Conservation (phyloP, 768 basidiomycete species). For the Filobasidium wieringae region DNA sequence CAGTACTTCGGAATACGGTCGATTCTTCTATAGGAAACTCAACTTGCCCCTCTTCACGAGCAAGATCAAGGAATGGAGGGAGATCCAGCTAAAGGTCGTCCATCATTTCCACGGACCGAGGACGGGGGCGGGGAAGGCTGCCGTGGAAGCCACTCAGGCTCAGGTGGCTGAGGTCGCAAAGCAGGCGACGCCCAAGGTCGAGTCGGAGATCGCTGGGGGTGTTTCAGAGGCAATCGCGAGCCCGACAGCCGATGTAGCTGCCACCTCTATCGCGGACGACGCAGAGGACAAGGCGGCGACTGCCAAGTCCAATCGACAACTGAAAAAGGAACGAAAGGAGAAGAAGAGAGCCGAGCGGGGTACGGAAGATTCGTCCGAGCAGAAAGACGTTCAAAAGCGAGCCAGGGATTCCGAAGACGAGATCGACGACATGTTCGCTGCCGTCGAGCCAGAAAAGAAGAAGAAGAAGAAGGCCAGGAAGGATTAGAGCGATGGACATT, state of each 20-base stretch:
- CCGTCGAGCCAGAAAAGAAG: conserved; percentile 21
- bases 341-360: conserved; percentile 16
- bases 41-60: conserved; percentile 66
- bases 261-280: conserved; percentile 14
- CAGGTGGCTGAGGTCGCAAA: conserved; percentile 2
- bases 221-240: background rate
- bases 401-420: conserved; percentile 42
- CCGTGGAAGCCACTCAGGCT: background rate
- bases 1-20: conserved; percentile 68
- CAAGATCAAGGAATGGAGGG: conserved; percentile 73
- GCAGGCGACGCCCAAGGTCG: conserved; percentile 10
- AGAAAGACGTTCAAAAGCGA: conserved; percentile 34
- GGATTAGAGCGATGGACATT: background rate
- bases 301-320: too few species aligned
- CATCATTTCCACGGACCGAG: conserved; percentile 27
- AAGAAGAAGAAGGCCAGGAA: conserved; percentile 16
- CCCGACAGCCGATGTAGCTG: background rate
- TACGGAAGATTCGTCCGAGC: too few species aligned
- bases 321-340: conserved; percentile 44
- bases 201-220: background rate
- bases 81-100: conserved; percentile 47
- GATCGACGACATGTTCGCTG: conserved; percentile 61
- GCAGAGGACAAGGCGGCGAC: conserved; percentile 36
- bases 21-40: conserved; percentile 69
- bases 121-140: conserved; percentile 1